Conservation (phyloP, 176 grass and related monocot species). For the Hordeum vulgare region MorexV3_pseudomolecules_assembly NC_058523.1:422572687-422573186, state of each 20-base stretch:
- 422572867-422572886: not conserved
- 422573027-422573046: not conserved
- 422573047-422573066: not conserved
- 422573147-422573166: no score
- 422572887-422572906: not conserved
- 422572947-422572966: not conserved
- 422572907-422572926: not conserved
- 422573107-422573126: no score
- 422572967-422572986: not conserved
- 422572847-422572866: not conserved
- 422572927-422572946: not conserved
- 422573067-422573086: no score
- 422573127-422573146: no score
- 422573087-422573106: no score
- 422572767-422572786: slow-evolving; percentile 31
- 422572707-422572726: slow-evolving; percentile 30
- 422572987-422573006: not conserved
- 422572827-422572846: slow-evolving; percentile 43
- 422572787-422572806: slow-evolving; percentile 50
- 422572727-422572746: slow-evolving; percentile 45
- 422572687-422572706: not conserved
- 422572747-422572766: slow-evolving; percentile 45
- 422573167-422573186: no score
- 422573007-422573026: not conserved
- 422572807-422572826: slow-evolving; percentile 57